Percentiles rank a stretch among this genome's conserved stretches.
Conservation (phyloP, 441 rosid species). For the Erodium texanum region DNA sequence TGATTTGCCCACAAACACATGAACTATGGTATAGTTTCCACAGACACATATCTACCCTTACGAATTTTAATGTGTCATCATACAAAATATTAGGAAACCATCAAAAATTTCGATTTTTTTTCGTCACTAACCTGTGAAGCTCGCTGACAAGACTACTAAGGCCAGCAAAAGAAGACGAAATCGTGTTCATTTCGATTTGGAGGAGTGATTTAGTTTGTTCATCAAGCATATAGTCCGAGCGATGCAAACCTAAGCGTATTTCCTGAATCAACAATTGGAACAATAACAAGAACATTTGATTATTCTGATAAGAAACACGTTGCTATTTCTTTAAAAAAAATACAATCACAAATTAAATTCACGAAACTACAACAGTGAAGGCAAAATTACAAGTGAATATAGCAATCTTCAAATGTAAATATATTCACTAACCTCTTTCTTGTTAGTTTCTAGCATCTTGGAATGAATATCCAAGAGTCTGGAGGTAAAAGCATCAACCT, state of each 20-base stretch:
- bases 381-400: not conserved
- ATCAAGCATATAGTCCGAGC: conserved; percentile 98
- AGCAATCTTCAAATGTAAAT: conserved; percentile 7
- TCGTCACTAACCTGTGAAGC: conserved; percentile 71
- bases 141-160: conserved; percentile 64
- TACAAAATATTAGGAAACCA: not conserved
- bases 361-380: not conserved
- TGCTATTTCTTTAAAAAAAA: not conserved
- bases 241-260: conserved; percentile 86
- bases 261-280: conserved; percentile 43
- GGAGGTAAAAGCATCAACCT: conserved; percentile 82
- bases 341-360: not conserved
- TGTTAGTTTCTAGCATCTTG: conserved; percentile 74
- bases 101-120: not conserved
- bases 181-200: conserved; percentile 90
- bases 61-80: too few species aligned
- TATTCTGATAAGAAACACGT: not conserved
- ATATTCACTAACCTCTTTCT: conserved; percentile 55
- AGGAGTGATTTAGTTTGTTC: conserved; percentile 86
- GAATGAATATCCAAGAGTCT: conserved; percentile 89
- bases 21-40: too few species aligned
- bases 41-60: too few species aligned
- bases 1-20: too few species aligned
- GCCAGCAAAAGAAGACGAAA: conserved; percentile 77
- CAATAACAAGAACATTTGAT: not conserved